A percentile compares a stretch with the other conserved stretches of the same genome.
phyloP scores from a whole-genome alignment of 148 eudicot genomes.

The Fagopyrum homotropicum region DNA sequence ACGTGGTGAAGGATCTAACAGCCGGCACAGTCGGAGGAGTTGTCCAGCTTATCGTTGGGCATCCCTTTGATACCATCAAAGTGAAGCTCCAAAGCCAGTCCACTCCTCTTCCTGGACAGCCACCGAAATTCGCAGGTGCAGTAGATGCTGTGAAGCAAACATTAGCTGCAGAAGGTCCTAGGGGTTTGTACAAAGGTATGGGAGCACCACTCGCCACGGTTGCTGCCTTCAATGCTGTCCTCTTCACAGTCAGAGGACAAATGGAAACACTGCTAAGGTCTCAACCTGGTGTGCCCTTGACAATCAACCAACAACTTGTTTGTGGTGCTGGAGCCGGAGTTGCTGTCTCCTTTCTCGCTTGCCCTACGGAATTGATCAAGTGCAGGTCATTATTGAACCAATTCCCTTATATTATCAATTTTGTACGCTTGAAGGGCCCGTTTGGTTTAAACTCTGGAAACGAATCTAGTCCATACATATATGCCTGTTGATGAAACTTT shows the following conservation, averaged over 20 bases:
- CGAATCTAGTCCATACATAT: no score
- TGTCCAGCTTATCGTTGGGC: constrained; percentile 51
- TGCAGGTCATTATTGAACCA: constrained; percentile 30
- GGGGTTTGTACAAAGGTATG: constrained; percentile 67
- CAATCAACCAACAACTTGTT: constrained; percentile 42
- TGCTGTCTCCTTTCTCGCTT: constrained; percentile 54
- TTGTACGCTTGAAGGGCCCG: no score
- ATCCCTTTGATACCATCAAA: constrained; percentile 67
- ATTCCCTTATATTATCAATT: neutral
- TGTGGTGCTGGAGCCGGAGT: constrained; percentile 62
- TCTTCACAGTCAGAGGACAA: constrained; percentile 59
- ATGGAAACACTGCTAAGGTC: constrained; percentile 49
- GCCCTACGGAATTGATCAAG: constrained; percentile 58
- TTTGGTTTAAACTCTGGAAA: no score
- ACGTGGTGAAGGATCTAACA: constrained; percentile 50
- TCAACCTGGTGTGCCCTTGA: constrained; percentile 39
- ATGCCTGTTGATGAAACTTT: no score
- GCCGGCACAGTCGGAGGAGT: constrained; percentile 67
- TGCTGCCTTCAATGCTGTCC: constrained; percentile 58
- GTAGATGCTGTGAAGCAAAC: constrained; percentile 63
- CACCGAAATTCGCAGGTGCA: constrained; percentile 52
- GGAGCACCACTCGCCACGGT: constrained; percentile 76
- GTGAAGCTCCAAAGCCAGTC: constrained; percentile 73
- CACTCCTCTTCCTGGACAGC: constrained; percentile 50
- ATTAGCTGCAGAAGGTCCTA: constrained; percentile 43